Base-by-base conservation (phyloP, 2,329 filamentous ascomycete species). In the Ceratocystis lukuohia region DNA sequence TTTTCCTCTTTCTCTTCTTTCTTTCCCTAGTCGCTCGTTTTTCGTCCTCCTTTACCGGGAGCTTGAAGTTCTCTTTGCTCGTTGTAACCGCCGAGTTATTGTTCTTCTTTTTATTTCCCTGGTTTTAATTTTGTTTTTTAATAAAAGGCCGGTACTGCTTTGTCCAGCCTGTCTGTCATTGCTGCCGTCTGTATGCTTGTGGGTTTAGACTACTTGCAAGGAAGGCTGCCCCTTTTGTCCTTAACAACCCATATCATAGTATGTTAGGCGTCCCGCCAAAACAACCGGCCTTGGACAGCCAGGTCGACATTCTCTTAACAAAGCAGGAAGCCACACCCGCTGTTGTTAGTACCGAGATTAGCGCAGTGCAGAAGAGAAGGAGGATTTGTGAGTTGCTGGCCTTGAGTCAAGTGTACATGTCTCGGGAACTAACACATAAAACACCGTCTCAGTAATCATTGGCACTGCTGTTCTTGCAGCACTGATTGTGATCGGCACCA, bases 381-480 rank as follows among this genome's bases (percentile, higher is more conserved):
- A 33, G 46, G 10, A 15, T 62, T 17, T 37, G 65, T 66, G 45
- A 50, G 65, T 66, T 22, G 4, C 33, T 56, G 25, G 20, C 33
- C 12, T n/a, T 12, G 45, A 33, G 10, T n/a, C 44, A 22, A 37
- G 20, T 25, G 30, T 22, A 30, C 44, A 48, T 37, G 3, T 15
- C 17, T 22, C 7, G 12, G n/a, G 20, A 28, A 33, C 41, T 66
- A 50, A 66, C 56, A 59, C 5, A 7, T 12, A 41, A 41, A 3
- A 41, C 37, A 15, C 25, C 28, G 22, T 20, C 25, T 17, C 33
- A 66, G 59, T 66, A 33, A 46, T 66, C 28, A 56, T 37, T 22
- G 65, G 65, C 28, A 22, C 65, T 41, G 66, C 20, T 6, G 53
- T 68, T 45, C 22, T 68, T 15, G 61, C 56, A 33, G 63, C 28